A percentile compares a stretch with the other conserved stretches of the same genome.
Evolutionary conservation across 139 green algal genomes (phyloP).

Genomic region (Chlamydomonas schloesseri): DNA sequence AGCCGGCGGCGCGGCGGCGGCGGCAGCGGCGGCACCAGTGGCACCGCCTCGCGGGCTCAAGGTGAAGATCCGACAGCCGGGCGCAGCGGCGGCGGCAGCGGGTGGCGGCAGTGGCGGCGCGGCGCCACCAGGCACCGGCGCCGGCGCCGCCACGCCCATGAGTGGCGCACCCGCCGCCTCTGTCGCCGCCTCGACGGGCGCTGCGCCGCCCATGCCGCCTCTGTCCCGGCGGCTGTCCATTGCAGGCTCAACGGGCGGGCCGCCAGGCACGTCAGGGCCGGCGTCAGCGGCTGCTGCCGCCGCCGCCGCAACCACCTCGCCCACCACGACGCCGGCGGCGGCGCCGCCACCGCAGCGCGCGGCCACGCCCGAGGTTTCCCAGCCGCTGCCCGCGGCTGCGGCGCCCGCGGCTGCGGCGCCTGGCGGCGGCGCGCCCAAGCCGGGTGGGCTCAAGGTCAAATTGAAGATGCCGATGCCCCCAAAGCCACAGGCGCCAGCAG

Average conservation of each 20-base stretch:
- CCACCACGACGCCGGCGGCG: no score
- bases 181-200: neutral
- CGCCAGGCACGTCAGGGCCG: neutral
- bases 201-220: neutral
- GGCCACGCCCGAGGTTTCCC: neutral
- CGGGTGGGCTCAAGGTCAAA: neutral
- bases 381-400: neutral
- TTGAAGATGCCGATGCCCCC: neutral
- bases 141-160: no score
- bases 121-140: neutral
- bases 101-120: neutral
- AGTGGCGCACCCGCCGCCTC: neutral
- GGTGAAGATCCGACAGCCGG: neutral
- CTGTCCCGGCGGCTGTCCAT: neutral
- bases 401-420: neutral
- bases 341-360: neutral
- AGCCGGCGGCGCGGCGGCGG: neutral
- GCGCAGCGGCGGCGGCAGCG: neutral
- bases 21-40: neutral
- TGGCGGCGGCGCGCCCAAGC: neutral
- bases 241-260: slow-evolving; percentile 14
- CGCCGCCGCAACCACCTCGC: neutral
- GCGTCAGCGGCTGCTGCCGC: neutral
- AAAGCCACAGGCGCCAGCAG: neutral
- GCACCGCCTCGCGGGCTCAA: neutral